Conservation (phyloP, 129 eudicot species). For the Lonicera japonica region DNA sequence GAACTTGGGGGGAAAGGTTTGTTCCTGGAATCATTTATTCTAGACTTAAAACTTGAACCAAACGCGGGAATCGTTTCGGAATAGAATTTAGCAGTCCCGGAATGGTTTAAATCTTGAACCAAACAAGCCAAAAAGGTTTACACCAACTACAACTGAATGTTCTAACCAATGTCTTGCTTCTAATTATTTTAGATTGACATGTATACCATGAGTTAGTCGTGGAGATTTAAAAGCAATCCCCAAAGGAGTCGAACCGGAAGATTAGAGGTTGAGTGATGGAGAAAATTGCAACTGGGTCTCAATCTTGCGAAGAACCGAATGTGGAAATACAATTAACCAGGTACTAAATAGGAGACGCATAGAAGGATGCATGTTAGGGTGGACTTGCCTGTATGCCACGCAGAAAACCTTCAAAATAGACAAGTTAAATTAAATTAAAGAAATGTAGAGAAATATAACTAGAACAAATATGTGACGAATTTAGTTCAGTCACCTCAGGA, state of each 20-base stretch:
- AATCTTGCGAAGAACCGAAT: conserved; percentile 67
- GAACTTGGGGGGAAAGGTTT: too few relatives aligned
- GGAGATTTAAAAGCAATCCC: conserved; percentile 89
- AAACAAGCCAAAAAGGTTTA: conserved; percentile 53
- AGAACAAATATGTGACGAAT: background rate
- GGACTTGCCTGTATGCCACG: conserved; percentile 73
- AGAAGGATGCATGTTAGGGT: conserved; percentile 67
- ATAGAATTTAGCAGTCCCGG: too few relatives aligned
- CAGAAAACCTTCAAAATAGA: conserved; percentile 57
- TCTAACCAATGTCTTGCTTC: conserved; percentile 77
- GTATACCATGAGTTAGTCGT: conserved; percentile 94
- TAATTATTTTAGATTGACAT: conserved; percentile 89
- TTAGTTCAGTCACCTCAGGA: conserved; percentile 63
- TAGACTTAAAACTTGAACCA: too few relatives aligned
- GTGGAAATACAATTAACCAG: conserved; percentile 82
- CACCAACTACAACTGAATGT: conserved; percentile 42
- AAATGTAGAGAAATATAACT: conserved; percentile 1
- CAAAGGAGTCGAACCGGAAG: conserved; percentile 38
- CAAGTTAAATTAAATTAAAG: conserved; percentile 3
- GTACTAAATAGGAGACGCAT: conserved; percentile 95
- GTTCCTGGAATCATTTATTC: too few relatives aligned
- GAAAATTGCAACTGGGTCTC: conserved; percentile 57
- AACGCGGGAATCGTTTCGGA: too few relatives aligned
- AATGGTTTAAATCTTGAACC: too few relatives aligned
- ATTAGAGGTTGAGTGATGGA: conserved; percentile 39